Evolutionary conservation across 305 asterid genomes (phyloP), one percentile per base, ranked within the genome.

Genomic region (Nicotiana rustica): DNA sequence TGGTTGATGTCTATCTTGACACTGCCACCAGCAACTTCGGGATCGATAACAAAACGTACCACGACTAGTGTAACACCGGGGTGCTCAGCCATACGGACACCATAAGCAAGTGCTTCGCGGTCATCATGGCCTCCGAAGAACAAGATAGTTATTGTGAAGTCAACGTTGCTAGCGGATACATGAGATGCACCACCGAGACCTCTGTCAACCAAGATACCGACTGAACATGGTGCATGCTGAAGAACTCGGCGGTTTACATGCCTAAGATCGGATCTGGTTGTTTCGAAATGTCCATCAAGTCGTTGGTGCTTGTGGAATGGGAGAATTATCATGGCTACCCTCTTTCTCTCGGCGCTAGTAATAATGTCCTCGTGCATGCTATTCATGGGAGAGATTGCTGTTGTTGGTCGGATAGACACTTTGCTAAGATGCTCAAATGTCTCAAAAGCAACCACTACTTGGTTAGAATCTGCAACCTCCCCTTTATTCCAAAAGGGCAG

Each of bases 81-180:
- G 83, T 95, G 98, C 88, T 95, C 97, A 2, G 94, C 98, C 97
- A 93, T 95, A 52, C 90, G 89, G 1, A 90, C 87, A 10, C 94
- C 97, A 35, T 95, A 93, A 0, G 96, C 86, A 3, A 90, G 88
- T 1, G 97, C 97, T 84, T 95, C 98, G 0, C 92, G 89, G 44
- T 95, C 98, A 61, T 95, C 98, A 31, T 86, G 93, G 19, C 98
- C 98, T 2, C 98, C 98, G 8, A 95, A 92, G 92, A 92, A 93
- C 68, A 95, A 79, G 17, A 87, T 90, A 0, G 94, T 90, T 6
- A 95, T 84, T 12, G 83, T 83, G 35, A 89, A 90, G 67, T 95
- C 90, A 0, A 92, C 98, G 56, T 92, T 88, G 89, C 96, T 92
- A 18, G 98, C 94, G 0, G 97, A 52, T 3, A 95, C 91, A 9